Evolutionary conservation across 352 stramenopile species (phyloP), one percentile per base, ranked within the genome.

Genomic region (Globisporangium abappressorium): DNA sequence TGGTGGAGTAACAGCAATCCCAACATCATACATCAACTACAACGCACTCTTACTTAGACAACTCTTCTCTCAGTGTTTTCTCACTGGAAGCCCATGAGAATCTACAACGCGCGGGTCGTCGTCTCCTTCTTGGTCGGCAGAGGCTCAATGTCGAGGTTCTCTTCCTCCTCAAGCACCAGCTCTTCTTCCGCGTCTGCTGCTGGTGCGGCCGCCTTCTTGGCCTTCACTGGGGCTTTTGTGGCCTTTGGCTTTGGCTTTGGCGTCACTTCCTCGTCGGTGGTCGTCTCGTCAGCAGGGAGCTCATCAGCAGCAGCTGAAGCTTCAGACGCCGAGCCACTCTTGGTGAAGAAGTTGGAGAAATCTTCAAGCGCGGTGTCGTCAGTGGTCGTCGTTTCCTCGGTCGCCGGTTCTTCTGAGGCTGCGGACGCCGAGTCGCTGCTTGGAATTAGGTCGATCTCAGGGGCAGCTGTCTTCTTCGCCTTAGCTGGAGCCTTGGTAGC

Each of bases 101-200:
- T 22, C 43, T 47, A 61, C 55, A 47, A 47, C 33, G 28, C 30
- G 55, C 30, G 43, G 6, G 15, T 7, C 41, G 34, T 57, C 24
- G 53, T 12, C 53, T 30, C 30, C 30, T 61, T 61, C 30, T 26
- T 43, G 30, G 30, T 12, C 55, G 55, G 55, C 55, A 46, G 20
- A n/a, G 55, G 30, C 30, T 61, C 55, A 18, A 61, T 61, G 2
- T 61, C 55, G 7, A 61, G 33, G 8, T 61, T 30, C 30, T 61
- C 55, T 2, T 61, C 55, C 18, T 47, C 28, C 28, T 60, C 55
- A 7, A 60, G 55, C 28, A 41, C 54, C 26, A 41, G 54, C 54
- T 12, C 18, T 14, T 58, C 54, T 22, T 60, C 55, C 22, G 26
- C 26, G 12, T 14, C 14, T 12, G 14, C 55, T 57, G 53, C 53